These are phyloP conservation scores for Phaseolus coccineus DNA, from an alignment of 331 rosid genomes.

Conservation along the genomic window DNA sequence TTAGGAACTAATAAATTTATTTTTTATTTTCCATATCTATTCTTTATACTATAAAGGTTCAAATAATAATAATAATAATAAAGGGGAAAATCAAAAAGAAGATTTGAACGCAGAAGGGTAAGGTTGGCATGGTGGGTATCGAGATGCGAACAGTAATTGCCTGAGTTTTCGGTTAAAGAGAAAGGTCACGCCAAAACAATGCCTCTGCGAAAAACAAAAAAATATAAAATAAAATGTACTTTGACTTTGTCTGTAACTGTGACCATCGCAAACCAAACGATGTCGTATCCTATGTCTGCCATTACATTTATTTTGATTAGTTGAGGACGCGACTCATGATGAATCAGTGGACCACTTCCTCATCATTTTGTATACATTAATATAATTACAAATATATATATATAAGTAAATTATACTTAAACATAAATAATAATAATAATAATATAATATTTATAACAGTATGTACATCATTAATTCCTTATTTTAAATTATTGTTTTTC, in stretches of 20 bases:
- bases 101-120: neutral
- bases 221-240: neutral
- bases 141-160: constrained; percentile 26
- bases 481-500: no score
- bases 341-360: neutral
- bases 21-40: neutral
- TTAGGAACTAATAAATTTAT: neutral
- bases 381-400: no score
- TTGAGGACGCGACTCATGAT: neutral
- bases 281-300: neutral
- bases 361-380: neutral
- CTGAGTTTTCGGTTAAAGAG: neutral
- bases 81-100: neutral
- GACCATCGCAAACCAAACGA: constrained; percentile 14
- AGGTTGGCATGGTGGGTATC: neutral
- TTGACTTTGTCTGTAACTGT: constrained; percentile 26
- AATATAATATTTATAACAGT: neutral
- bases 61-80: neutral
- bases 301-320: neutral
- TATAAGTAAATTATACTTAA: no score
- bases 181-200: constrained; percentile 24
- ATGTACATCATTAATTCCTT: neutral
- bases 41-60: neutral
- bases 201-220: no score
- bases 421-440: no score